A percentile compares a stretch with the other conserved stretches of the same genome.
These are phyloP conservation scores for Paramecium tetraurelia DNA, from an alignment of 73 alveolate genomes.

Conservation along the genomic window DNA sequence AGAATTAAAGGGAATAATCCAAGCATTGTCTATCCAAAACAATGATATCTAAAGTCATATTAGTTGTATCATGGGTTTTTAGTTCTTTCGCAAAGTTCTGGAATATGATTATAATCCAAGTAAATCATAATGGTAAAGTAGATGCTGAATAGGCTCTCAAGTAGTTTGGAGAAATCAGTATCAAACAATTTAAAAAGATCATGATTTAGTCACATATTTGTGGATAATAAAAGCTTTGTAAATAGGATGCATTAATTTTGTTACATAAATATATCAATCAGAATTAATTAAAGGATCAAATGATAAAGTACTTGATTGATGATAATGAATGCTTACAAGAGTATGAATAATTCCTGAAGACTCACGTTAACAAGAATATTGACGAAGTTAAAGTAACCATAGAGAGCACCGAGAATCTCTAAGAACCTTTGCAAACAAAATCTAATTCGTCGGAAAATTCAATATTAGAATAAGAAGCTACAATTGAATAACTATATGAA, in stretches of 20 bases:
- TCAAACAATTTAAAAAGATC: background rate
- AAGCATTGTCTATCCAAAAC: background rate
- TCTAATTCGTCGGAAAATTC: constrained; percentile 19
- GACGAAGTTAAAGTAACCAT: background rate
- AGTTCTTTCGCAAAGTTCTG: background rate
- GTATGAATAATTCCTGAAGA: background rate
- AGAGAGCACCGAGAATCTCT: background rate
- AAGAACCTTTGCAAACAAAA: background rate
- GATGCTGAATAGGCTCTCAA: background rate
- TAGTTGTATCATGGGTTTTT: background rate
- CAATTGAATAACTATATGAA: background rate
- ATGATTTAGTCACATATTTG: background rate
- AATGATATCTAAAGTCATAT: background rate
- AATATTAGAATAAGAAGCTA: background rate
- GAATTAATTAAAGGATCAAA: background rate
- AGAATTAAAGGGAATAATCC: background rate
- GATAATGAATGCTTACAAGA: background rate
- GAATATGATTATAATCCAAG: constrained; percentile 47
- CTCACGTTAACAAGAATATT: background rate
- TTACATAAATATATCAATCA: background rate
- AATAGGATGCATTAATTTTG: background rate
- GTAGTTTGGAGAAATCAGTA: background rate
- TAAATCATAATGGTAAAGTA: background rate
- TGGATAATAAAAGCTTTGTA: background rate
- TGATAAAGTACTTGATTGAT: too few species aligned